A percentile compares a stretch with the other conserved stretches of the same genome.
These are phyloP conservation scores for Polysphondylium violaceum DNA, from an alignment of 78 protist species.

Conservation along the genomic window DNA sequence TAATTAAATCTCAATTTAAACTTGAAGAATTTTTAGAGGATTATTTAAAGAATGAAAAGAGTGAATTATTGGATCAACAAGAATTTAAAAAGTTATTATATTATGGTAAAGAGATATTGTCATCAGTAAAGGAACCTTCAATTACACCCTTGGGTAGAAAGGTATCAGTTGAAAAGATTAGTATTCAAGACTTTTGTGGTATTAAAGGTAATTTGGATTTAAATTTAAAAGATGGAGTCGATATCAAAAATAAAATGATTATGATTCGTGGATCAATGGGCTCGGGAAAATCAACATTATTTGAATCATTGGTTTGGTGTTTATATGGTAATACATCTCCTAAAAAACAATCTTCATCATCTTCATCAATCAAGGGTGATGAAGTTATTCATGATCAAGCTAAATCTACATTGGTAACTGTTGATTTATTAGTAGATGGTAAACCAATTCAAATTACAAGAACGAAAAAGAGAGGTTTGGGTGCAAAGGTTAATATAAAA, in stretches of 20 bases:
- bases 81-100: not conserved
- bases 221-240: not conserved
- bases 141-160: slow-evolving; percentile 71
- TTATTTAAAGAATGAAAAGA: not conserved
- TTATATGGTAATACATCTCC: slow-evolving; percentile 62
- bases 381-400: slow-evolving; percentile 58
- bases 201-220: slow-evolving; percentile 10
- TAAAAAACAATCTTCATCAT: slow-evolving; percentile 30
- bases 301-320: slow-evolving; percentile 68
- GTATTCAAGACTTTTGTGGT: slow-evolving; percentile 21
- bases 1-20: not conserved
- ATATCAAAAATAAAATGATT: slow-evolving; percentile 18
- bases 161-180: slow-evolving; percentile 14
- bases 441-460: slow-evolving; percentile 4
- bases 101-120: slow-evolving; percentile 15
- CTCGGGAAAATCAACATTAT: slow-evolving; percentile 46
- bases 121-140: slow-evolving; percentile 13
- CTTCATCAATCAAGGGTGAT: slow-evolving; percentile 45
- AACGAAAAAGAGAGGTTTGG: slow-evolving; percentile 24
- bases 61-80: not conserved
- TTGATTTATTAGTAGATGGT: slow-evolving; percentile 12
- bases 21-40: slow-evolving; percentile 46
- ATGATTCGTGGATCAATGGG: slow-evolving; percentile 67
- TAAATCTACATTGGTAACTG: not conserved
- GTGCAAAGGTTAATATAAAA: slow-evolving; percentile 22